Conservation (phyloP, 306 rosid species). For the Vigna trinervia region DNA sequence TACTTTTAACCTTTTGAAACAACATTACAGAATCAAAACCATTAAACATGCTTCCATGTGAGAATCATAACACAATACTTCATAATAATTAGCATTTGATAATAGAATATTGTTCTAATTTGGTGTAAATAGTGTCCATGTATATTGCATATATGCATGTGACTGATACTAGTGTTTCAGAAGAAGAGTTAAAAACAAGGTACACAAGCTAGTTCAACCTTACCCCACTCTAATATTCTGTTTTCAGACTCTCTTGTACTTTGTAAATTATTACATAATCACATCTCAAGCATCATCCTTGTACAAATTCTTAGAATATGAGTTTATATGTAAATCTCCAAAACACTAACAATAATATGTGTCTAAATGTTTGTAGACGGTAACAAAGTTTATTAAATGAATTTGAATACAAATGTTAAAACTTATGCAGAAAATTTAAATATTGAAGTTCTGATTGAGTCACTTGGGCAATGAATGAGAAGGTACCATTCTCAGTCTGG, state of each 20-base stretch:
- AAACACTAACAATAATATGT: too few relatives aligned
- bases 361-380: too few relatives aligned
- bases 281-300: neutral
- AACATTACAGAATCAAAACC: neutral
- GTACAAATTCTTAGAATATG: too few relatives aligned
- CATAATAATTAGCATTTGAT: neutral
- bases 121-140: neutral
- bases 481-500: slow-evolving; percentile 15
- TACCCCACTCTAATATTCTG: slow-evolving; percentile 7
- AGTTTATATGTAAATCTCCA: too few relatives aligned
- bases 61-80: neutral
- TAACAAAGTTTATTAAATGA: too few relatives aligned
- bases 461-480: neutral
- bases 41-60: neutral
- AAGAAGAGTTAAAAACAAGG: slow-evolving; percentile 20
- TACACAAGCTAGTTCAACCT: slow-evolving; percentile 25
- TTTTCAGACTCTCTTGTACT: neutral
- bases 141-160: slow-evolving; percentile 15
- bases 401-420: too few relatives aligned
- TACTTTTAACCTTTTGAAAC: neutral
- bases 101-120: slow-evolving; percentile 10
- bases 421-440: neutral
- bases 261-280: slow-evolving; percentile 10
- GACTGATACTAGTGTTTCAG: slow-evolving; percentile 13
- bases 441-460: neutral